Base-by-base conservation (phyloP, 768 basidiomycete species). In the Inosperma sp. region DNA sequence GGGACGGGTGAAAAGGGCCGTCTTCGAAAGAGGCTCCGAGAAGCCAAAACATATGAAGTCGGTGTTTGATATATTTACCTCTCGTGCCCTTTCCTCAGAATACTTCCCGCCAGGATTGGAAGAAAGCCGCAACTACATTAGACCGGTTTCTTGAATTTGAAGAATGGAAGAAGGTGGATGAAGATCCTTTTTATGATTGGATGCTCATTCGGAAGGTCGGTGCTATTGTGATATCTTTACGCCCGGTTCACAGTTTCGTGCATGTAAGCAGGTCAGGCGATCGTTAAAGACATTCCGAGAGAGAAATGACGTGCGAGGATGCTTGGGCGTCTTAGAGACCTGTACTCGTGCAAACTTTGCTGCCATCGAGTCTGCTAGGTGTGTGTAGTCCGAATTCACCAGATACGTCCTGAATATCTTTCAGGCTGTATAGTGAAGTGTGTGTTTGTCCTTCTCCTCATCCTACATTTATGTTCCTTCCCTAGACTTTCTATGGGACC, bases 331-430 rank as follows among this genome's bases (percentile, higher is more conserved):
- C 0, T 70, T 99, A 29, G 92, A 95, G 60, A 90, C 91, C 0
- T 96, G 91, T 57, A 78, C 97, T 36, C 77, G 93, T 48, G 79
- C 83, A 19, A 97, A 96, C 65, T 99, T 97, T 70, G 96, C 89
- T 12, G 96, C 90, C 0, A 83, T 90, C 3, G 94, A 96, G 69
- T 89, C 88, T 29, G 68, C 85, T 8, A 83, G 86, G 86, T 83
- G 52, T 50, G 58, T 48, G 23, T 51, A 27, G 35, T 14, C 34
- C 29, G 27, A 45, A 14, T 16, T n/a, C n/a, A n/a, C 10, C 51
- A 1, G 8, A 19, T 22, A 17, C 10, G 31, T 17, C 45, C n/a
- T 29, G 41, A 17, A 48, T 39, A 22, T 59, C 52, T 62, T 37
- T 14, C 52, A 88, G 92, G 62, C 69, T 98, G 21, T 97, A 96